These are phyloP conservation scores for Prunus mume DNA, from an alignment of 306 rosid species.

Conservation along the genomic window DNA sequence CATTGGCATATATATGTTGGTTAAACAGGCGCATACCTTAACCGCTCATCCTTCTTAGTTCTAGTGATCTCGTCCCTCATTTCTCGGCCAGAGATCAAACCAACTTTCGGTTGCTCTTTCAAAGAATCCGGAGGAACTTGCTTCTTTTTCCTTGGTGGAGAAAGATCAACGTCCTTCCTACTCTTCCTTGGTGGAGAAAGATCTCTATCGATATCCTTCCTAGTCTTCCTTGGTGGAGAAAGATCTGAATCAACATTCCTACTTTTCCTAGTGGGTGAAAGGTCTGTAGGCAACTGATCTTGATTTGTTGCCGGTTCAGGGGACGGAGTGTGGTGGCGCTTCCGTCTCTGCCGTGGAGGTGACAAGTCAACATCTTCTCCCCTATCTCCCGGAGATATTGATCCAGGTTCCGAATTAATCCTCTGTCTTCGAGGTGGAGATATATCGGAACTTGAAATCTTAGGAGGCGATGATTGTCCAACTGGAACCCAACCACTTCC, in stretches of 20 bases:
- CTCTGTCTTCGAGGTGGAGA: slow-evolving; percentile 66
- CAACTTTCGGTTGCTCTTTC: slow-evolving; percentile 50
- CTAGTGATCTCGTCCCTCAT: slow-evolving; percentile 68
- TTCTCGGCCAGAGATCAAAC: slow-evolving; percentile 72
- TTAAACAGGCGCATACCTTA: slow-evolving; percentile 40
- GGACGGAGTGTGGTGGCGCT: slow-evolving; percentile 42
- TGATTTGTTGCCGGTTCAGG: slow-evolving; percentile 37
- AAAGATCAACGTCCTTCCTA: background rate
- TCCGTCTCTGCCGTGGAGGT: slow-evolving; percentile 34
- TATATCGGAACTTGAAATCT: slow-evolving; percentile 33
- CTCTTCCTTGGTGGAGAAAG: slow-evolving; percentile 40
- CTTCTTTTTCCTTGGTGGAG: slow-evolving; percentile 56
- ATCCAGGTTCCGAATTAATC: slow-evolving; percentile 47
- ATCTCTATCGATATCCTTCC: slow-evolving; percentile 32
- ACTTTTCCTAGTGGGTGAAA: slow-evolving; percentile 17
- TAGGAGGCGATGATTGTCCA: slow-evolving; percentile 46
- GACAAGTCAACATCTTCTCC: slow-evolving; percentile 48
- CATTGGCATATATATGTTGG: background rate
- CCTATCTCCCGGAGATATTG: slow-evolving; percentile 25
- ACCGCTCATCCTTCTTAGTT: slow-evolving; percentile 59
- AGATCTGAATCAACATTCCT: slow-evolving; percentile 14
- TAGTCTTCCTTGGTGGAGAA: slow-evolving; percentile 22
- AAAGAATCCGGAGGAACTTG: slow-evolving; percentile 33
- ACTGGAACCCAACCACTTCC: slow-evolving; percentile 97
- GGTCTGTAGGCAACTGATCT: slow-evolving; percentile 34